Conservation (phyloP, 805 yeast species). For the Lachancea sp. region DNA sequence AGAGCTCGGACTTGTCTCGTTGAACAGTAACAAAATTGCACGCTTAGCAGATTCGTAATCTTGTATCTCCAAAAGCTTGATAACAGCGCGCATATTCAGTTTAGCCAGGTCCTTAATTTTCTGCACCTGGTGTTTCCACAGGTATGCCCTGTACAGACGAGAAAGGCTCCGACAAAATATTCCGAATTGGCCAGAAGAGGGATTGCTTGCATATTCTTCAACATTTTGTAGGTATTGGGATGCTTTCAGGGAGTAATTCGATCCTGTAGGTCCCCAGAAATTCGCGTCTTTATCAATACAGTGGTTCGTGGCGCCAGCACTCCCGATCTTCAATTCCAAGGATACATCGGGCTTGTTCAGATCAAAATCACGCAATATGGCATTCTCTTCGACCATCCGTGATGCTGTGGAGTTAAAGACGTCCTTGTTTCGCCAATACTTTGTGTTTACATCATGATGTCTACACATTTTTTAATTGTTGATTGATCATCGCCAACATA, state of each 20-base stretch:
- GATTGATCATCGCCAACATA: neutral
- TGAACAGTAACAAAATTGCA: constrained; percentile 21
- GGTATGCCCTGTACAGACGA: constrained; percentile 6
- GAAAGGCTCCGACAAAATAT: constrained; percentile 1
- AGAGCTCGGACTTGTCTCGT: constrained; percentile 16
- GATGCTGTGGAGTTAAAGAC: neutral
- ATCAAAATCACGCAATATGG: constrained; percentile 23
- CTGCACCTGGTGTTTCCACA: constrained; percentile 10
- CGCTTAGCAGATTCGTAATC: constrained; percentile 10
- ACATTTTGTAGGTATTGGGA: neutral
- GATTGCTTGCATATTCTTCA: neutral
- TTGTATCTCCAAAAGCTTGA: constrained; percentile 15
- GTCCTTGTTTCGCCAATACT: neutral
- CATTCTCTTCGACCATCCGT: constrained; percentile 20
- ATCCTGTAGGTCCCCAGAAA: neutral
- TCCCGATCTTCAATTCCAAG: neutral
- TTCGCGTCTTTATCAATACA: neutral
- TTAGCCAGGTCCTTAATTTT: constrained; percentile 14
- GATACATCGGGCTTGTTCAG: constrained; percentile 15
- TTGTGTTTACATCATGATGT: neutral
- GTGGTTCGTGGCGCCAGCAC: neutral
- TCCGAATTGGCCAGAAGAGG: constrained; percentile 2
- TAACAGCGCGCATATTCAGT: constrained; percentile 23
- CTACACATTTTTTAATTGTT: neutral
- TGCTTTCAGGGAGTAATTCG: neutral